Percentiles rank a stretch among this genome's conserved stretches.
phyloP scores from a whole-genome alignment of 257 asterid genomes.

The Penstemon davidsonii region DNA sequence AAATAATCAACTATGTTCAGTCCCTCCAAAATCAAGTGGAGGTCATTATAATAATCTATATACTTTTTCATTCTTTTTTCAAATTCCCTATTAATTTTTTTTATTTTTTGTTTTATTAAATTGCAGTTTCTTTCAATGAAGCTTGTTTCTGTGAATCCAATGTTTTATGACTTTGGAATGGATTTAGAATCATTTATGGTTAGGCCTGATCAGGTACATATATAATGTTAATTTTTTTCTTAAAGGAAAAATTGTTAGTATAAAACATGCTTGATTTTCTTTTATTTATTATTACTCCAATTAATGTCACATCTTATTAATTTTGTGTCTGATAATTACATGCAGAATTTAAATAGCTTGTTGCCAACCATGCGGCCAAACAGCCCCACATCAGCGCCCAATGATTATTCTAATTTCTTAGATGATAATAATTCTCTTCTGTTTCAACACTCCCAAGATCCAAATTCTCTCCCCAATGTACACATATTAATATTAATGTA shows the following conservation, averaged over 20 bases:
- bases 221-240: background rate
- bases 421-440: slow-evolving; percentile 40
- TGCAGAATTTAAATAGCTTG: slow-evolving; percentile 52
- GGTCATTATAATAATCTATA: slow-evolving; percentile 36
- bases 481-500: too few relatives aligned
- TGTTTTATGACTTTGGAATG: slow-evolving; percentile 65
- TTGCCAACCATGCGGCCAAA: slow-evolving; percentile 33
- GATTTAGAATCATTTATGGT: slow-evolving; percentile 65
- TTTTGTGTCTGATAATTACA: slow-evolving; percentile 24
- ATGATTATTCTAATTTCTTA: slow-evolving; percentile 34
- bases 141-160: slow-evolving; percentile 74
- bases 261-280: background rate
- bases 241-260: too few relatives aligned
- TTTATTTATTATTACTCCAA: background rate
- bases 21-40: slow-evolving; percentile 90
- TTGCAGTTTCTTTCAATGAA: slow-evolving; percentile 89
- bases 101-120: background rate
- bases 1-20: slow-evolving; percentile 84
- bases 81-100: background rate
- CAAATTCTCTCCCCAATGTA: slow-evolving; percentile 35
- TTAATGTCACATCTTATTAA: background rate
- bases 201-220: slow-evolving; percentile 57
- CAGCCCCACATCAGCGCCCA: slow-evolving; percentile 39
- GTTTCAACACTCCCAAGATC: slow-evolving; percentile 46
- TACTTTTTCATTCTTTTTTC: background rate